Evolutionary conservation across 1,139 yeast species (phyloP).

Genomic region (Debaryomyces udenii): DNA sequence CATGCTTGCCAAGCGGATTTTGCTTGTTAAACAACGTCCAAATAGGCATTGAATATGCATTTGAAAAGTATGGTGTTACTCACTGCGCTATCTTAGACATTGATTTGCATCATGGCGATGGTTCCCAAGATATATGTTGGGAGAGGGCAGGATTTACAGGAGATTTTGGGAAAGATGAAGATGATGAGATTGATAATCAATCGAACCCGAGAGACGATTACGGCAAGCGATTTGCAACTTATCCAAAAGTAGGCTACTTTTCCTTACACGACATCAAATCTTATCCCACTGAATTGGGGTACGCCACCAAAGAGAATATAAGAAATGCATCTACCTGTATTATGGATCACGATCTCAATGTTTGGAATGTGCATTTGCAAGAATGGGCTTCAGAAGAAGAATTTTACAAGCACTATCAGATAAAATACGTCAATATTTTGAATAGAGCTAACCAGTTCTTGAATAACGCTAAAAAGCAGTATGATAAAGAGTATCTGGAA

Average conservation of each 20-base stretch:
- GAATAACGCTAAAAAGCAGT: constrained; percentile 48
- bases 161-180: constrained; percentile 50
- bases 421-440: constrained; percentile 63
- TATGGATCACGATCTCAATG: constrained; percentile 76
- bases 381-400: constrained; percentile 66
- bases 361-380: constrained; percentile 85
- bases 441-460: constrained; percentile 72
- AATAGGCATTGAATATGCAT: constrained; percentile 80
- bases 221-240: constrained; percentile 55
- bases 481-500: constrained; percentile 42
- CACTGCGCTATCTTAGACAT: constrained; percentile 85
- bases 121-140: constrained; percentile 88
- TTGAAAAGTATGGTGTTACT: constrained; percentile 61
- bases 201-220: constrained; percentile 49
- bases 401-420: constrained; percentile 64
- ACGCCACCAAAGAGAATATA: constrained; percentile 70
- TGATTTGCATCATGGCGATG: constrained; percentile 93
- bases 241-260: constrained; percentile 77
- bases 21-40: constrained; percentile 84
- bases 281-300: constrained; percentile 81
- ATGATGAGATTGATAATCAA: constrained; percentile 37
- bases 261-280: constrained; percentile 86
- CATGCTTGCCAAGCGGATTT: constrained; percentile 84
- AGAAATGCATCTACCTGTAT: constrained; percentile 80
- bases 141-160: constrained; percentile 67